Evolutionary conservation across 2,329 filamentous ascomycete genomes (phyloP), one percentile per base, ranked within the genome.

Genomic region (Botryotinia convoluta): DNA sequence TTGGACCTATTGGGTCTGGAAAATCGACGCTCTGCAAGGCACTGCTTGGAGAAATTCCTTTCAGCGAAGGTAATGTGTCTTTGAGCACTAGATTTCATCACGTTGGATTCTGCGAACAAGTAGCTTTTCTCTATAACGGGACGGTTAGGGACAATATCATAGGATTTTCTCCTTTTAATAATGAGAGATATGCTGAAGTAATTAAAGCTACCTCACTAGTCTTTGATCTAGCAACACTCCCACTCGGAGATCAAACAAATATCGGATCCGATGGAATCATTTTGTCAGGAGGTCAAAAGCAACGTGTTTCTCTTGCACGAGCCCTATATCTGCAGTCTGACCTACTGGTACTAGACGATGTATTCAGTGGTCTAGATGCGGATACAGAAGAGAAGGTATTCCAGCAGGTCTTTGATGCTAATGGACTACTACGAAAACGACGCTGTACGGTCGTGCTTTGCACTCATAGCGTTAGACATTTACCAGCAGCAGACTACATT

Each of bases 61-160:
- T 69, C 4, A 65, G 39, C 18, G 29, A 65, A 60, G 76, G 76
- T 14, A 64, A 39, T 9, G 39, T 77, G 12, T 39, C 67, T 9
- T 44, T 73, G 35, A 61, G 42, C 3, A 74, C 73, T 2, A 29
- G 51, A 9, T 57, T 29, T 57, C 44, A 39, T 7, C 59, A 74
- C 12, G 72, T 83, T 9, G 83, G 82, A 0, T 86, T 84, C 74
- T 86, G 84, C 72, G 81, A 82, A 61, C 85, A 86, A 72, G 79
- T 78, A 0, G 81, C 84, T 0, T 86, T 84, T 83, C 79, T 85
- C 3, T 79, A 79, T 4, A 86, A 86, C 72, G 79, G 76, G 2
- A 82, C 82, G 0, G 77, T 86, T 5, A 48, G 37, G 22, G 42
- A 72, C 29, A 62, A 39, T 20, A 73, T 74, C 37, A 48, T 65